A percentile compares a stretch with the other conserved stretches of the same genome.
These are phyloP conservation scores for Sicyos edulis DNA, from an alignment of 306 rosid species.

Conservation along the genomic window DNA sequence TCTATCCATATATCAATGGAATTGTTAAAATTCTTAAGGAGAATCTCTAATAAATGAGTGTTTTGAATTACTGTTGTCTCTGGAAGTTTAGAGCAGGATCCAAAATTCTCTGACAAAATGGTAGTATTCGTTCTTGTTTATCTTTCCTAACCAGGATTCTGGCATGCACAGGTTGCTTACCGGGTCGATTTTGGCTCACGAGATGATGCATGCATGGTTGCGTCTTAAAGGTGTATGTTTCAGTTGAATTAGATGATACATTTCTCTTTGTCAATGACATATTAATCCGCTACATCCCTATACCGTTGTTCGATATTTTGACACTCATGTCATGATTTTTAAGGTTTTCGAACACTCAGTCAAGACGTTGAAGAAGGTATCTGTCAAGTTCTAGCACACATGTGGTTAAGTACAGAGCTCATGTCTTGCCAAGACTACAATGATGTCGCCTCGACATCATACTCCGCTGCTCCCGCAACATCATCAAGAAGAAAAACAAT, in stretches of 20 bases:
- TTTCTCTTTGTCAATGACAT: neutral
- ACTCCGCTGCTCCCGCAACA: constrained; percentile 38
- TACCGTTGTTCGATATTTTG: constrained; percentile 2
- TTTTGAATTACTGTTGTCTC: neutral
- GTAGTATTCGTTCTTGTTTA: neutral
- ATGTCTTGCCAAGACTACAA: constrained; percentile 47
- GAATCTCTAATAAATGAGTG: neutral
- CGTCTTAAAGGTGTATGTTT: constrained; percentile 61
- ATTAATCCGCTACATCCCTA: neutral
- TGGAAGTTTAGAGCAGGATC: constrained; percentile 5
- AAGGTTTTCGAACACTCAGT: constrained; percentile 83
- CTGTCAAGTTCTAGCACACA: constrained; percentile 94
- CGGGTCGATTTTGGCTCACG: constrained; percentile 92
- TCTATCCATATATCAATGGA: neutral
- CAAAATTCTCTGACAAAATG: neutral
- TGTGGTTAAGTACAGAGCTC: constrained; percentile 86
- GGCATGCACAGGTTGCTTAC: constrained; percentile 61
- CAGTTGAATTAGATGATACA: neutral
- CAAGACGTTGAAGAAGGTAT: constrained; percentile 98
- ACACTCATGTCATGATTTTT: constrained; percentile 20
- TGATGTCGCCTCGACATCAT: constrained; percentile 44
- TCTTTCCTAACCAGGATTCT: constrained; percentile 12
- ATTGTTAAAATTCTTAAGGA: neutral
- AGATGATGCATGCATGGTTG: constrained; percentile 99
- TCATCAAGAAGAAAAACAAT: constrained; percentile 41